Conservation (phyloP, 2,329 filamentous ascomycete genomes). For the Colletotrichum paranaense region DNA sequence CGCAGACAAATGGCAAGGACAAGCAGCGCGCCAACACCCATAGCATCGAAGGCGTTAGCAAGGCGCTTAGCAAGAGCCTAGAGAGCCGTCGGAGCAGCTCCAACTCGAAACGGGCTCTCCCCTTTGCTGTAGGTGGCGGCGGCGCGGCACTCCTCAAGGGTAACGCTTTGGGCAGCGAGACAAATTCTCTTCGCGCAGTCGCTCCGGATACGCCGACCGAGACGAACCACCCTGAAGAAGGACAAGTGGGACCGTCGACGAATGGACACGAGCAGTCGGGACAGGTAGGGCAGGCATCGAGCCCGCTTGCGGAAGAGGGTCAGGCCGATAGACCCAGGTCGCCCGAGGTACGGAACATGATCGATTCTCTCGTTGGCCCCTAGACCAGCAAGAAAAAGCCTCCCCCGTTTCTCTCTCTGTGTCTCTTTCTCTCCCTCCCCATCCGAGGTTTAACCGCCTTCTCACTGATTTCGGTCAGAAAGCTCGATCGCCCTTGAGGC, state of each 20-base stretch:
- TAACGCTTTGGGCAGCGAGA: slow-evolving; percentile 67
- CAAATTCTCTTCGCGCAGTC: slow-evolving; percentile 66
- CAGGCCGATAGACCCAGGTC: slow-evolving; percentile 28
- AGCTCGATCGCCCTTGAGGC: slow-evolving; percentile 35
- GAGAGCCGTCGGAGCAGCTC: slow-evolving; percentile 92
- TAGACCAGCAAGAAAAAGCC: slow-evolving; percentile 43
- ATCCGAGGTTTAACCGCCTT: slow-evolving; percentile 31
- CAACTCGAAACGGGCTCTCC: slow-evolving; percentile 81
- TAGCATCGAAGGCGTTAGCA: slow-evolving; percentile 78
- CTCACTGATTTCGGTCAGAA: slow-evolving; percentile 45
- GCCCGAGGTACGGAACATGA: slow-evolving; percentile 64
- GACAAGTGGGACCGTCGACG: slow-evolving; percentile 33
- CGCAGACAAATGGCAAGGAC: slow-evolving; percentile 54
- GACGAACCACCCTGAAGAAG: slow-evolving; percentile 54
- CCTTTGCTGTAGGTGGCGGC: slow-evolving; percentile 57
- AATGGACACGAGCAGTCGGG: slow-evolving; percentile 23
- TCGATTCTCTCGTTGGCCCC: slow-evolving; percentile 64
- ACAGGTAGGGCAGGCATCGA: slow-evolving; percentile 6
- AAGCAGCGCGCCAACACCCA: slow-evolving; percentile 58
- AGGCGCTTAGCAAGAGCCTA: slow-evolving; percentile 85
- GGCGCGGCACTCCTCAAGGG: slow-evolving; percentile 53
- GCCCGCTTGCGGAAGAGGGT: slow-evolving; percentile 23
- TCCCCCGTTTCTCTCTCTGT: slow-evolving; percentile 36
- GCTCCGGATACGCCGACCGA: slow-evolving; percentile 54
- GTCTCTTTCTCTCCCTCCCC: not conserved